Percentiles rank a stretch among this genome's conserved stretches.
Evolutionary conservation across 192 early-diverging fungal species (phyloP).

Genomic region (Coemansia sp.): DNA sequence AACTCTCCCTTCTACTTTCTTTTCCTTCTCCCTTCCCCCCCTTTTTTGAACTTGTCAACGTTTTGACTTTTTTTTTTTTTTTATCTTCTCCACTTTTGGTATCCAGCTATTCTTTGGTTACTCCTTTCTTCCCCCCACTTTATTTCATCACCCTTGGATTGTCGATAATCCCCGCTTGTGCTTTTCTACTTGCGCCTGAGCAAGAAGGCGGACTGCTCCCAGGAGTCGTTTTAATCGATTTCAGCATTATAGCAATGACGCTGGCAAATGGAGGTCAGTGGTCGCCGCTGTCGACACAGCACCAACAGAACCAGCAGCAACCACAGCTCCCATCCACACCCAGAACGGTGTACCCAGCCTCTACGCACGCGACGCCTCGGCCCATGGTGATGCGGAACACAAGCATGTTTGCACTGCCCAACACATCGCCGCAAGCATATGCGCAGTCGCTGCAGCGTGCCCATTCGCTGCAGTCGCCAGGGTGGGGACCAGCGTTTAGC

Average conservation of each 20-base stretch:
- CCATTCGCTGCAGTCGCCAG: constrained; percentile 35
- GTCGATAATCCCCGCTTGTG: neutral
- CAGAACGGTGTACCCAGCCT: neutral
- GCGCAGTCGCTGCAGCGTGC: constrained; percentile 41
- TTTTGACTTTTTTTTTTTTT: neutral
- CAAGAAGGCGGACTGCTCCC: neutral
- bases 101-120: neutral
- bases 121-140: neutral
- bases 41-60: neutral
- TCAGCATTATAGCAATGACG: neutral
- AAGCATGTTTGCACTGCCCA: constrained; percentile 34
- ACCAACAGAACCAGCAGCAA: constrained; percentile 4
- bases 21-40: neutral
- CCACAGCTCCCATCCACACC: constrained; percentile 11
- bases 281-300: neutral
- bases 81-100: constrained; percentile 5
- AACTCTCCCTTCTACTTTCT: neutral
- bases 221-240: neutral
- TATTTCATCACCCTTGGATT: neutral
- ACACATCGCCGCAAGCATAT: constrained; percentile 33
- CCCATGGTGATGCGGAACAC: constrained; percentile 34
- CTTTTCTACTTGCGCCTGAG: constrained; percentile 2
- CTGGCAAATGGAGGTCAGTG: neutral
- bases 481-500: neutral
- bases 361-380: constrained; percentile 24